Base-by-base conservation (phyloP, 495 filamentous ascomycete species). In the Xylaria palmicola region DNA sequence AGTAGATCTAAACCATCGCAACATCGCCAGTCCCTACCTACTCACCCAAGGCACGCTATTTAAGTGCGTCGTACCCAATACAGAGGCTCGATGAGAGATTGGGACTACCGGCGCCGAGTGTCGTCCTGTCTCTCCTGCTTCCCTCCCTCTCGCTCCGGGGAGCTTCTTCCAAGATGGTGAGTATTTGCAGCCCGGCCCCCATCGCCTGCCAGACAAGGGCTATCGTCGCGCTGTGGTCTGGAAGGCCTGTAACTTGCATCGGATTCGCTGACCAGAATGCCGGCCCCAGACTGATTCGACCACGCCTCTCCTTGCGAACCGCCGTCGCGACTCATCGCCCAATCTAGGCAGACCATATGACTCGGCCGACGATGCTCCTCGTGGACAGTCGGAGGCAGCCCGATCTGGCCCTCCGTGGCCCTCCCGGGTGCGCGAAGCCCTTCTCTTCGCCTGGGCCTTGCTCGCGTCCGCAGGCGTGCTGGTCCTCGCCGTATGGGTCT, bases 361-460 rank as follows among this genome's bases (percentile, higher is more conserved):
- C 27, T 54, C 63, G 19, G 63, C 63, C 43, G 67, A 69, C 39
- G 61, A 66, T 60, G 56, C 50, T 0, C 63, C 63, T 45, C 69
- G 60, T n/a, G 67, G 62, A 26, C 63, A 62, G 34, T 65, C 65
- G 29, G 37, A 45, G 39, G 61, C 68, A 20, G 65, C 65, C 1
- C 66, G 50, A 3, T 9, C 60, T 26, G 59, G 67, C 32, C 66
- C 62, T 37, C 36, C 64, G 41, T 69, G 64, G 66, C 60, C 60
- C 3, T 60, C 65, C 37, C 65, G 72, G 39, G 6, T 74, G 34
- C 73, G 79, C 36, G 81, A 95, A 64, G 70, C 92, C 49, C 85
- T 88, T 4, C 72, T 96, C 39, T 92, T 97, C 63, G 75, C 83
- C 24, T 98, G 94, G 93, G 93, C 93, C 15, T 65, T 95, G 13